These are phyloP conservation scores for Naganishia sp. DNA, from an alignment of 1,284 basidiomycete genomes.

Conservation along the genomic window DNA sequence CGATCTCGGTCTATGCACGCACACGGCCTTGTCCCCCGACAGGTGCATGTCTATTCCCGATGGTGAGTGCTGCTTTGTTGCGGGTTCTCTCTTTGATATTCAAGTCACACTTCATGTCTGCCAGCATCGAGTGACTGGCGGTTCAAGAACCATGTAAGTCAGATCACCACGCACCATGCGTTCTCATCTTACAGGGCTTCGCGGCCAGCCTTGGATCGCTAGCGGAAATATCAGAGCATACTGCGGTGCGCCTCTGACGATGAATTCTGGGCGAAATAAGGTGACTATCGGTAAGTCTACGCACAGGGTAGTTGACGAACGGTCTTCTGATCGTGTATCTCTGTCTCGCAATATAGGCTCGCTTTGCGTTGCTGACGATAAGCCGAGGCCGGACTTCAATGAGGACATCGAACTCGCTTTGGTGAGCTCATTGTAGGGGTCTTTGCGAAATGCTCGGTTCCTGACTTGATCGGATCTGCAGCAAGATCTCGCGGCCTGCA, in stretches of 20 bases:
- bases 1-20: constrained; percentile 43
- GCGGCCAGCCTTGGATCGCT: constrained; percentile 36
- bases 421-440: background rate
- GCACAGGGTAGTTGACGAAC: background rate
- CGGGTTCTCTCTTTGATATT: background rate
- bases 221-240: constrained; percentile 34
- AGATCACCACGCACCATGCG: too few relatives aligned
- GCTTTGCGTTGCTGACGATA: constrained; percentile 41
- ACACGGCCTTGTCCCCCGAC: constrained; percentile 39
- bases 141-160: constrained; percentile 33
- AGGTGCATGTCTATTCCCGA: constrained; percentile 38
- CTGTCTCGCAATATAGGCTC: constrained; percentile 11
- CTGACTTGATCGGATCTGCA: background rate
- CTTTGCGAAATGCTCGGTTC: background rate
- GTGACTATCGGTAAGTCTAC: constrained; percentile 37
- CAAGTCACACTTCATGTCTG: background rate
- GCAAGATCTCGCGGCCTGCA: constrained; percentile 41
- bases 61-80: constrained; percentile 6
- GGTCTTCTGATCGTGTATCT: background rate
- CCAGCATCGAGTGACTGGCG: constrained; percentile 39
- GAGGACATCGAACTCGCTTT: constrained; percentile 34
- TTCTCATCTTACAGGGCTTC: constrained; percentile 32
- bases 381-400: constrained; percentile 38
- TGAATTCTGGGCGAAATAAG: constrained; percentile 36
- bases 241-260: constrained; percentile 41